Evolutionary conservation across 75 land plant species (phyloP).

Genomic region (Gnetum montanum): DNA sequence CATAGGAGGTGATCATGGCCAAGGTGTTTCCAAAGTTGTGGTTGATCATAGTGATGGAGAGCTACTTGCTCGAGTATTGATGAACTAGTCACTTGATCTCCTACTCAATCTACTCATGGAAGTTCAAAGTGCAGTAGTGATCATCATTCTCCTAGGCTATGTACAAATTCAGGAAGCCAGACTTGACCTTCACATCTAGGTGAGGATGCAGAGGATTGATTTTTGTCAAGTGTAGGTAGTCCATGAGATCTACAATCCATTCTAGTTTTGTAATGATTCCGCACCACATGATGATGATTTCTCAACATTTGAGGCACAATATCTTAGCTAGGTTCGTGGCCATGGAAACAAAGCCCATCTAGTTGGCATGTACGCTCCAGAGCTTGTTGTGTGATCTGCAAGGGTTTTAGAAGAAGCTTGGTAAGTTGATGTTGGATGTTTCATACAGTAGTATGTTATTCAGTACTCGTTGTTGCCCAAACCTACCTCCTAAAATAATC

Average conservation of each 20-base stretch:
- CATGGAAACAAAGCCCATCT: constrained; percentile 59
- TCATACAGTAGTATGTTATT: too few relatives aligned
- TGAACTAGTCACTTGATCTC: constrained; percentile 31
- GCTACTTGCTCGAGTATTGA: constrained; percentile 28
- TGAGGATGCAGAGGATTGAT: constrained; percentile 34
- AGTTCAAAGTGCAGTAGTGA: constrained; percentile 35
- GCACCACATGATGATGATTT: constrained; percentile 45
- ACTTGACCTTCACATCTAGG: constrained; percentile 47
- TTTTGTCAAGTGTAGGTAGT: constrained; percentile 34
- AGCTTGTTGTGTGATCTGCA: neutral
- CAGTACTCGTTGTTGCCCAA: too few relatives aligned
- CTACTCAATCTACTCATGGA: constrained; percentile 35
- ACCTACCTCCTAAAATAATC: too few relatives aligned
- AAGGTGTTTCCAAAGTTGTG: constrained; percentile 67
- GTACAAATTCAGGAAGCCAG: constrained; percentile 56
- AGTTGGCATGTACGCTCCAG: neutral
- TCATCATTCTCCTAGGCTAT: constrained; percentile 29
- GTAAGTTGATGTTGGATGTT: neutral
- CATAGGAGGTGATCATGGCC: constrained; percentile 55
- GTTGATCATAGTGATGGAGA: constrained; percentile 56
- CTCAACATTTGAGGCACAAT: constrained; percentile 37
- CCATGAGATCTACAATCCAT: constrained; percentile 57
- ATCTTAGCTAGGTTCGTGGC: constrained; percentile 16
- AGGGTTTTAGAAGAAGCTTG: neutral
- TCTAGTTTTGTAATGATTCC: constrained; percentile 61